Evolutionary conservation across 768 basidiomycete genomes (phyloP), one percentile per base, ranked within the genome.

Genomic region (Pilatotrama ljubarskyi): DNA sequence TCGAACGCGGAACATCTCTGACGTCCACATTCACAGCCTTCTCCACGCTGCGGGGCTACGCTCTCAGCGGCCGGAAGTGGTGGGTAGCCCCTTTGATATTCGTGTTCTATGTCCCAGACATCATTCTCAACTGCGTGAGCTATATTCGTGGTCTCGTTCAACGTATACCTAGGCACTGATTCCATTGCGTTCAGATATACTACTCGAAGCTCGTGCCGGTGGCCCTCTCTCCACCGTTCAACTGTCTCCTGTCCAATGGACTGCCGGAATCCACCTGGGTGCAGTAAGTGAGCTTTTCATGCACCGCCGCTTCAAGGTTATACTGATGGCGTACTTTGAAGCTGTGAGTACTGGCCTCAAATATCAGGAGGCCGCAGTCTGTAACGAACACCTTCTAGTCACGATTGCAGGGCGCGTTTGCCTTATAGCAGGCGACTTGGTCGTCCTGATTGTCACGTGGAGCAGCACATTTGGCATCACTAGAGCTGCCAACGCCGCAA

Each of bases 401-500:
- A 47, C 44, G 7, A 59, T 59, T 10, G 58, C 58, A 3, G 32
- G 44, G 15, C 43, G 58, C 5, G 17, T 26, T 3, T 52, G 58
- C 37, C 36, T 52, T 8, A 53, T 59, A 11, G 51, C 47, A 8
- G 58, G 58, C 14, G 58, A 59, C 46, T 36, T 59, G 9, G 26
- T 59, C 9, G 58, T 59, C 36, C 51, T 59, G 13, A 11, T 51
- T 2, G 37, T 59, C 17, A 59, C 58, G 2, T 59, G 58, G 58
- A 18, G 40, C 18, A 59, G 51, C 18, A 59, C 58, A 2, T 53
- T 40, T 36, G 37, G 44, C n/a, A 59, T 59, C 15, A 40, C 37
- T 35, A 38, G 26, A 35, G 44, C 51, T 8, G 58, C 36, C 8
- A 46, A 38, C 1, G 38, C 18, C n/a, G 38, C 37, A 7, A 29